Evolutionary conservation across 1,284 basidiomycete genomes (phyloP).

Genomic region (Athelia sp.): DNA sequence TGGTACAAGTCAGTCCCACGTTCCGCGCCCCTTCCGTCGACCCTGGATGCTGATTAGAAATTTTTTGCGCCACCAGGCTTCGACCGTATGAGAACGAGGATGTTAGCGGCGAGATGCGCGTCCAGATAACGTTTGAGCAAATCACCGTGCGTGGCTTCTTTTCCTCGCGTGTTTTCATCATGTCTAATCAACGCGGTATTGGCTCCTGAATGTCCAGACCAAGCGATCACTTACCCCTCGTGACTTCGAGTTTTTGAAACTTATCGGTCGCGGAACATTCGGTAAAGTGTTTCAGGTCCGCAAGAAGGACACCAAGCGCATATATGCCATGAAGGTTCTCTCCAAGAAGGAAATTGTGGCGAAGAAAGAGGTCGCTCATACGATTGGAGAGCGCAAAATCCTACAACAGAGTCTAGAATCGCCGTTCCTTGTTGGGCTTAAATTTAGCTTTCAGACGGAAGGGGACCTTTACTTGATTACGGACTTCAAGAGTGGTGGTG

Average conservation of each 20-base stretch:
- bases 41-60: slow-evolving; percentile 3
- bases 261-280: slow-evolving; percentile 98
- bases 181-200: slow-evolving; percentile 13
- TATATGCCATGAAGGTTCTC: slow-evolving; percentile 99
- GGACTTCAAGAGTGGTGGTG: slow-evolving; percentile 98
- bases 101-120: slow-evolving; percentile 89
- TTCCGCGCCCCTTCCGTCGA: slow-evolving; percentile 1
- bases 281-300: slow-evolving; percentile 99
- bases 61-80: slow-evolving; percentile 46
- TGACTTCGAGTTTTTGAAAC: slow-evolving; percentile 98
- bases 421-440: slow-evolving; percentile 97
- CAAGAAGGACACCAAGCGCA: slow-evolving; percentile 95
- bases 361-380: slow-evolving; percentile 99
- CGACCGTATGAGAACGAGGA: slow-evolving; percentile 74
- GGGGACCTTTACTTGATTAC: slow-evolving; percentile 95
- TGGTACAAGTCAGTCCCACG: slow-evolving; percentile 81
- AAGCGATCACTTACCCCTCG: slow-evolving; percentile 81
- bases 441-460: slow-evolving; percentile 98
- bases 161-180: slow-evolving; percentile 10
- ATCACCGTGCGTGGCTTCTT: slow-evolving; percentile 62
- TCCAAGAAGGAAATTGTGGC: slow-evolving; percentile 98
- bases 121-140: slow-evolving; percentile 93
- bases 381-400: slow-evolving; percentile 99
- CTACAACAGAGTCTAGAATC: slow-evolving; percentile 91
- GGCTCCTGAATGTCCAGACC: slow-evolving; percentile 43